Base-by-base conservation (phyloP, 192 early-diverging fungal genomes). In the Jimgerdemannia flammicorona region DNA sequence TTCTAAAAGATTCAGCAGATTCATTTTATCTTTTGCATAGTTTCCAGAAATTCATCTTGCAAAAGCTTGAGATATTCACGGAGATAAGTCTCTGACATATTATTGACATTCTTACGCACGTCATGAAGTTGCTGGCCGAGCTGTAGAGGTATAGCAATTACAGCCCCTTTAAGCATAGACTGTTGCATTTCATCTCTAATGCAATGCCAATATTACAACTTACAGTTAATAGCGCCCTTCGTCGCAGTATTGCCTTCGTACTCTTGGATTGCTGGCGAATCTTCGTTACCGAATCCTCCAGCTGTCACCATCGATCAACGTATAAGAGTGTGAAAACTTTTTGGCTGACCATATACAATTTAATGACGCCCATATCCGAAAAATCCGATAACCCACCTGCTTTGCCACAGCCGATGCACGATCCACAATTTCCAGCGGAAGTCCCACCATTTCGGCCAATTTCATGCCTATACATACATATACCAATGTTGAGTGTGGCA, bases 401-500 rank as follows among this genome's bases (percentile, higher is more conserved):
- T 71, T 10, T 1, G 87, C 84, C 4, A 89, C 66, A 10, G 72
- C 69, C 17, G 79, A 71, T 54, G 82, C 83, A 18, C 80, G 75
- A 42, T 66, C 18, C 9, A 80, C 72, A 29, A 85, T 74, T 0
- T 81, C 70, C 0, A 75, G 41, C 3, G 77, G 74, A 3, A 87
- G 67, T 6, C 79, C 78, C 8, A 85, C 44, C 1, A 79, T 72
- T 42, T 82, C 74, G 14, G 86, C 87, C 59, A 87, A 77, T n/a
- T 77, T 75, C 40, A 87, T 44, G 1, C 87, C 87, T 88, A 68
- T 29, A 29, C 29, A 29, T 29, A 29, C 29, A 29, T 29, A 29
- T 29, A 29, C 29, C 29, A 29, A 29, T 29, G 29, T 29, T 29
- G 29, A 29, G 29, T 29, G 29, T 29, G 29, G 29, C 29, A 29